A percentile compares a stretch with the other conserved stretches of the same genome.
phyloP scores from a whole-genome alignment of 2,329 filamentous ascomycete genomes.

The Lasiodiplodia gonubiensis region DNA sequence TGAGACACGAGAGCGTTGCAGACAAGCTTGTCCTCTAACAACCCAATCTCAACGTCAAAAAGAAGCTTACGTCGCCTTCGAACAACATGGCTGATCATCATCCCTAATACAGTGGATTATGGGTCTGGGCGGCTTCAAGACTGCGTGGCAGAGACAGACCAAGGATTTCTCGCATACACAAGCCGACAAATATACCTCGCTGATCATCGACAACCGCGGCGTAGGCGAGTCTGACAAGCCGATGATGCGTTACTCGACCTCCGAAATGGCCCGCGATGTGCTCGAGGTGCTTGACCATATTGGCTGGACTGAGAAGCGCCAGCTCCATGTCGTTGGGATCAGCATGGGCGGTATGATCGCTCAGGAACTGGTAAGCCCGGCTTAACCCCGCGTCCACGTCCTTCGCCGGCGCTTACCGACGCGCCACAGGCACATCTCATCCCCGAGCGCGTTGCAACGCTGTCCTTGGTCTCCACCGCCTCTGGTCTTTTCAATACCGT shows the following conservation, averaged over 20 bases:
- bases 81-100: slow-evolving; percentile 2
- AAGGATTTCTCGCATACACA: slow-evolving; percentile 78
- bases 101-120: slow-evolving; percentile 68
- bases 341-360: slow-evolving; percentile 93
- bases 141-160: slow-evolving; percentile 82
- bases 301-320: slow-evolving; percentile 66
- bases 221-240: slow-evolving; percentile 83
- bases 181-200: slow-evolving; percentile 70
- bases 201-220: slow-evolving; percentile 84
- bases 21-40: slow-evolving; percentile 25
- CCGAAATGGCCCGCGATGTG: slow-evolving; percentile 80
- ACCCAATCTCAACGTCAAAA: slow-evolving; percentile 26
- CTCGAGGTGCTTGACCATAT: slow-evolving; percentile 73
- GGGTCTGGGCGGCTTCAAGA: slow-evolving; percentile 73
- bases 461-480: slow-evolving; percentile 58
- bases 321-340: slow-evolving; percentile 74
- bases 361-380: slow-evolving; percentile 69
- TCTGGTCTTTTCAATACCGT: slow-evolving; percentile 55
- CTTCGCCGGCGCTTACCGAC: slow-evolving; percentile 30
- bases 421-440: slow-evolving; percentile 46
- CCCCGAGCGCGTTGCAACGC: slow-evolving; percentile 55
- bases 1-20: slow-evolving; percentile 19
- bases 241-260: slow-evolving; percentile 76
- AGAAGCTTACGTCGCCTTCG: slow-evolving; percentile 8
- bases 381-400: not conserved